A percentile compares a stretch with the other conserved stretches of the same genome.
Conservation (phyloP, 1,139 yeast species). For the Dujonia santamariae region DNA sequence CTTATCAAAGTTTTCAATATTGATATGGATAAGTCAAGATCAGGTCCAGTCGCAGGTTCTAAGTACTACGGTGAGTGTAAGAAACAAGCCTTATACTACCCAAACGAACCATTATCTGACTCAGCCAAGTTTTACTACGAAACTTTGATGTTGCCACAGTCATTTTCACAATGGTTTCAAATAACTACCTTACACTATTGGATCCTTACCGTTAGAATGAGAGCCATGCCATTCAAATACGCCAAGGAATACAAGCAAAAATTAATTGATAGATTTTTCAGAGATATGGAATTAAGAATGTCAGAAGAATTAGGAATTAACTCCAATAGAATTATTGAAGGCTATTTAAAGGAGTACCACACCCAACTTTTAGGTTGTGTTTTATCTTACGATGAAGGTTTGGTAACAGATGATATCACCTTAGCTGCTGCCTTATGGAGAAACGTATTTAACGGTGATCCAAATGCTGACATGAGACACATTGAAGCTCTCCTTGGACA, state of each 20-base stretch:
- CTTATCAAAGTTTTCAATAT: conserved; percentile 64
- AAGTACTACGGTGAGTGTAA: conserved; percentile 84
- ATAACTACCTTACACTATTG: conserved; percentile 87
- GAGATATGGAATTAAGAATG: conserved; percentile 84
- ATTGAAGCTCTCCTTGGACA: conserved; percentile 86
- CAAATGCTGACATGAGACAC: conserved; percentile 76
- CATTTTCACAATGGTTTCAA: conserved; percentile 95
- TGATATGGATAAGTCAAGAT: conserved; percentile 89
- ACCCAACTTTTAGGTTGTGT: conserved; percentile 87
- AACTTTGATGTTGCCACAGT: conserved; percentile 74
- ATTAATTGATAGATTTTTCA: conserved; percentile 82
- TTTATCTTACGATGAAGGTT: conserved; percentile 90
- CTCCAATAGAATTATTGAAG: conserved; percentile 82
- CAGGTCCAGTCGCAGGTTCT: conserved; percentile 94
- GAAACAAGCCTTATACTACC: conserved; percentile 74
- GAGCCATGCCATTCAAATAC: conserved; percentile 89
- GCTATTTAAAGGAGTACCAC: conserved; percentile 85
- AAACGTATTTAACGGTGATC: conserved; percentile 83
- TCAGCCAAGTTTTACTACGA: conserved; percentile 75
- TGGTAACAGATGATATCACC: conserved; percentile 77
- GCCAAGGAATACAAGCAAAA: conserved; percentile 91
- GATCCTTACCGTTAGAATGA: conserved; percentile 91
- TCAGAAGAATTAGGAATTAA: conserved; percentile 80
- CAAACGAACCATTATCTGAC: conserved; percentile 61
- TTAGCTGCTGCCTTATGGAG: conserved; percentile 90